Percentiles rank a stretch among this genome's conserved stretches.
Conservation (phyloP, 768 basidiomycete species). For the Mycena polygramma region DNA sequence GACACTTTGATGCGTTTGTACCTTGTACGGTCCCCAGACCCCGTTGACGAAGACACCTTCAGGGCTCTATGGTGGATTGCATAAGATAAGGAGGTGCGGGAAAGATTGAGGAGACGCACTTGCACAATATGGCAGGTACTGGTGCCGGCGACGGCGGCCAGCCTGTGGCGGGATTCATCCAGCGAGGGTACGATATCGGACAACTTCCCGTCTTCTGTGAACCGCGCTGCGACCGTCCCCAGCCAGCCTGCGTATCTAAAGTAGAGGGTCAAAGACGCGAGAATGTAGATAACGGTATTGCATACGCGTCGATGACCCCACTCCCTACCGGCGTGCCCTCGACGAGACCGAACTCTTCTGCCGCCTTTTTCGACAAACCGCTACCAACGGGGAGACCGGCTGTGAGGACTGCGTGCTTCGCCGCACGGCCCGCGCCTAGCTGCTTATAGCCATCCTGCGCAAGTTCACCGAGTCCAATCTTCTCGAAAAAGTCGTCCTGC, state of each 20-base stretch:
- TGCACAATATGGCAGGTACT: slow-evolving; percentile 97
- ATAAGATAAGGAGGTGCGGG: neutral
- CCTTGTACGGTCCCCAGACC: slow-evolving; percentile 93
- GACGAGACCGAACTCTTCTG: slow-evolving; percentile 85
- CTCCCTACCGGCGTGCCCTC: slow-evolving; percentile 95
- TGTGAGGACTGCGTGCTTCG: slow-evolving; percentile 74
- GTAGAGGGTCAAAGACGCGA: slow-evolving; percentile 18
- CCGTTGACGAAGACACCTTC: slow-evolving; percentile 90
- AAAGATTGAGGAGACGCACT: slow-evolving; percentile 50
- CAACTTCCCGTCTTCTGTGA: slow-evolving; percentile 65
- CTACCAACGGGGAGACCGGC: slow-evolving; percentile 89
- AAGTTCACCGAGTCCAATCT: slow-evolving; percentile 84
- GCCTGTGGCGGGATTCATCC: slow-evolving; percentile 81
- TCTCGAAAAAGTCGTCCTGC: slow-evolving; percentile 88
- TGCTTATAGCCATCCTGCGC: slow-evolving; percentile 78
- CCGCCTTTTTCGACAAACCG: slow-evolving; percentile 84
- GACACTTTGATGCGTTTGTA: slow-evolving; percentile 37
- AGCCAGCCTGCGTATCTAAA: slow-evolving; percentile 95
- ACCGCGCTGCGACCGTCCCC: slow-evolving; percentile 91
- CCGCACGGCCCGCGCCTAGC: slow-evolving; percentile 66
- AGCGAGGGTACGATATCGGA: slow-evolving; percentile 69
- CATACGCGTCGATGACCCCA: slow-evolving; percentile 93
- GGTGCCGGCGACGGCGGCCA: slow-evolving; percentile 96
- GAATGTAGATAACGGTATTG: slow-evolving; percentile 40
- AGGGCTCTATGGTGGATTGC: slow-evolving; percentile 65